Evolutionary conservation across 176 grass and related monocot species (phyloP).

Genomic region (Phoenix dactylifera): DNA sequence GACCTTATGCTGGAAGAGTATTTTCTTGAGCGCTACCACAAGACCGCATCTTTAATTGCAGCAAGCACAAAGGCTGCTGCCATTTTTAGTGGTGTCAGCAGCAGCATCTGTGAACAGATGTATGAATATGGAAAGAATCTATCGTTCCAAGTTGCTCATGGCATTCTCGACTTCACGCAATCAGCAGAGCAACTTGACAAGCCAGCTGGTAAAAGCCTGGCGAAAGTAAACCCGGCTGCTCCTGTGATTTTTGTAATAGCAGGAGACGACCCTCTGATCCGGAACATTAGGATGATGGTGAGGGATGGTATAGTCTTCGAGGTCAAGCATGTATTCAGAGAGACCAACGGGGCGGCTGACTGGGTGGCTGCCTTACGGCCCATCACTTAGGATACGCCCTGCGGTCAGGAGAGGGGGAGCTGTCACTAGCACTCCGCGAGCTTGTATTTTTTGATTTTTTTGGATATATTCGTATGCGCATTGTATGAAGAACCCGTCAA

Average conservation of each 20-base stretch:
- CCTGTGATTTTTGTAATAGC: slow-evolving; percentile 64
- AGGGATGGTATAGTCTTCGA: too few species aligned
- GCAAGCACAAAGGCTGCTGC: slow-evolving; percentile 78
- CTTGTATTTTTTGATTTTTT: too few species aligned
- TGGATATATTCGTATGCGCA: too few species aligned
- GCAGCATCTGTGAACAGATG: slow-evolving; percentile 53
- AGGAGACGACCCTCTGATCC: too few species aligned
- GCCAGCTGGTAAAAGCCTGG: slow-evolving; percentile 57
- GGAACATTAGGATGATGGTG: too few species aligned
- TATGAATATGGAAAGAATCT: slow-evolving; percentile 79
- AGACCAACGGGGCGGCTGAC: too few species aligned
- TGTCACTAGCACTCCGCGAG: too few species aligned
- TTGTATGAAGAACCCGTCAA: too few species aligned
- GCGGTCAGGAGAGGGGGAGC: too few species aligned
- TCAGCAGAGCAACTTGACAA: slow-evolving; percentile 85
- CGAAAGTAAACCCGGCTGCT: slow-evolving; percentile 67
- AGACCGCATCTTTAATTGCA: slow-evolving; percentile 74
- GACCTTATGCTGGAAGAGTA: slow-evolving; percentile 74
- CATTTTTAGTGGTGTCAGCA: slow-evolving; percentile 54
- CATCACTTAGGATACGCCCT: too few species aligned
- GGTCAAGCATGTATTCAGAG: too few species aligned
- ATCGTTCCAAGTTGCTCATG: slow-evolving; percentile 82
- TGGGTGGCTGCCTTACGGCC: too few species aligned
- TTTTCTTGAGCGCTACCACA: slow-evolving; percentile 91
- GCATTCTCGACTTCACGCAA: slow-evolving; percentile 91